Percentiles rank a stretch among this genome's conserved stretches.
phyloP scores from a whole-genome alignment of 164 flowering plant species.

The Litsea cubeba region DNA sequence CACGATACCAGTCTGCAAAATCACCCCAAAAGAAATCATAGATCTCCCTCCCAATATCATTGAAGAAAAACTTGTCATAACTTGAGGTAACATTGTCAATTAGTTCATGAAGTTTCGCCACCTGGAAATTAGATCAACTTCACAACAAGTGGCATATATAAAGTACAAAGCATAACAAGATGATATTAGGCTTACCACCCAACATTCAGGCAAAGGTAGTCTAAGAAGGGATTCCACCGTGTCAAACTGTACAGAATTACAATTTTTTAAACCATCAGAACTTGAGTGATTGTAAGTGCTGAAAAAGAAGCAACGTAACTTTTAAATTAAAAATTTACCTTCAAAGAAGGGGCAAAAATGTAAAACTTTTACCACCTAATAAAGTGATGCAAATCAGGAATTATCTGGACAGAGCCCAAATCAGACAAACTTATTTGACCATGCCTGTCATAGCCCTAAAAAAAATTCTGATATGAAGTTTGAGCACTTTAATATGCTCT shows the following conservation, averaged over 20 bases:
- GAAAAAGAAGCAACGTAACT: neutral
- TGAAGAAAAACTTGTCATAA: constrained; percentile 88
- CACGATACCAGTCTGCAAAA: constrained; percentile 87
- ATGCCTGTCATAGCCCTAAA: too few species aligned
- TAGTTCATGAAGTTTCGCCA: constrained; percentile 81
- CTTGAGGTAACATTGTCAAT: constrained; percentile 69
- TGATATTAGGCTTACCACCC: constrained; percentile 70
- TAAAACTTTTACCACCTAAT: too few species aligned
- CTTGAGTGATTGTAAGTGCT: neutral
- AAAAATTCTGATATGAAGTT: too few species aligned
- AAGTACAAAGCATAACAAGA: neutral
- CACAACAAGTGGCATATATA: neutral
- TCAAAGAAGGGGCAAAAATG: too few species aligned
- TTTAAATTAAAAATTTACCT: too few species aligned
- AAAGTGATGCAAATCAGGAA: too few species aligned
- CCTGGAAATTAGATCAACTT: constrained; percentile 35
- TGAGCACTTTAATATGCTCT: too few species aligned
- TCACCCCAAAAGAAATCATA: constrained; percentile 98
- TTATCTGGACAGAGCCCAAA: too few species aligned
- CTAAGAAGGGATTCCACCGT: constrained; percentile 43
- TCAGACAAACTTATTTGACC: too few species aligned
- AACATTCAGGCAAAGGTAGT: constrained; percentile 82
- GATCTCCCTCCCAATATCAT: constrained; percentile 78
- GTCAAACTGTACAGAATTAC: constrained; percentile 54
- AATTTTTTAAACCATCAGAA: constrained; percentile 2